phyloP scores from a whole-genome alignment of 257 asterid genomes.

The Plantago elongata region DNA sequence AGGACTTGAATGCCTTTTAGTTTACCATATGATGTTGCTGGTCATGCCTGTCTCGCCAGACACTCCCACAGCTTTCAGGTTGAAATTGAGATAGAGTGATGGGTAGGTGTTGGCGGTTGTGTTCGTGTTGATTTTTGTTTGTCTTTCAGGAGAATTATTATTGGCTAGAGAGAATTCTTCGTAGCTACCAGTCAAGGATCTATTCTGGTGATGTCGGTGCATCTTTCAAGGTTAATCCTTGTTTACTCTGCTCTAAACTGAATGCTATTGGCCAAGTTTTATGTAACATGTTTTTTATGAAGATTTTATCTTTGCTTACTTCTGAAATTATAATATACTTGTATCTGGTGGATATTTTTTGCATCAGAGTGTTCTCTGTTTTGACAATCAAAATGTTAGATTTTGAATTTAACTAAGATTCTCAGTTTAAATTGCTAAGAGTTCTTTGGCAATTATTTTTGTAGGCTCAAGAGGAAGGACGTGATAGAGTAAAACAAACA shows the following conservation, averaged over 20 bases:
- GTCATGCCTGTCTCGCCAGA: not conserved
- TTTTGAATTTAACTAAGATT: not conserved
- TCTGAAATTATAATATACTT: not conserved
- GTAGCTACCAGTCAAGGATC: slow-evolving; percentile 88
- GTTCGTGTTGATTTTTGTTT: slow-evolving; percentile 23
- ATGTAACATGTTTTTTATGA: not conserved
- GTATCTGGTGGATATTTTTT: not conserved
- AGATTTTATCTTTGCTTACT: not conserved
- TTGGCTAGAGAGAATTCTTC: slow-evolving; percentile 87
- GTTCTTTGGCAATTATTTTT: slow-evolving; percentile 20
- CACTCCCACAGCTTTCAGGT: slow-evolving; percentile 5
- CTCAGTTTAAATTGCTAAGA: slow-evolving; percentile 8
- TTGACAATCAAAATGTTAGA: not conserved
- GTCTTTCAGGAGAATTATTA: slow-evolving; percentile 68
- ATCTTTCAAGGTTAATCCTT: slow-evolving; percentile 58
- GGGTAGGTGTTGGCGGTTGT: not conserved
- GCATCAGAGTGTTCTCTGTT: no score
- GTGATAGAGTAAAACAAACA: slow-evolving; percentile 49
- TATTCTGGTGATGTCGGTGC: slow-evolving; percentile 77
- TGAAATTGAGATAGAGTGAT: not conserved
- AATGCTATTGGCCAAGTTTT: slow-evolving; percentile 6
- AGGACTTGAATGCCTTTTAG: slow-evolving; percentile 13
- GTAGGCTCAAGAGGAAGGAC: slow-evolving; percentile 81
- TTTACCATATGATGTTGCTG: slow-evolving; percentile 4
- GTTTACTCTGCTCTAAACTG: slow-evolving; percentile 17